Conservation (phyloP, 1,139 yeast genomes). For the Yamadazyma atlantica region DNA sequence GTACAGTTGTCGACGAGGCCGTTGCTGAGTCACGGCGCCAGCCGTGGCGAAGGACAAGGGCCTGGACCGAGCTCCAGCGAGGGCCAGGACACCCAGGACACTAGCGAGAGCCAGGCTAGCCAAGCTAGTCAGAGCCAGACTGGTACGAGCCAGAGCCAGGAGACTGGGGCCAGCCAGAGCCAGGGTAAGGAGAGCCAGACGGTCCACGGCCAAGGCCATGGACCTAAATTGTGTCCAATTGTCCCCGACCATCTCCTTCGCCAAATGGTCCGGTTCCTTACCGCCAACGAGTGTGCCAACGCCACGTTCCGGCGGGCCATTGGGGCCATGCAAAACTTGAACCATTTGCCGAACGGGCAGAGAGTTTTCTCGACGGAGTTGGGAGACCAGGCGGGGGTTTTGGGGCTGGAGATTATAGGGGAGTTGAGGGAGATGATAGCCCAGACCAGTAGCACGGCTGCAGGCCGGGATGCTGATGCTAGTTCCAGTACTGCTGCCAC, state of each 20-base stretch:
- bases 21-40: too few species aligned
- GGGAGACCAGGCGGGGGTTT: conserved; percentile 60
- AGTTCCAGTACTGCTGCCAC: conserved; percentile 55
- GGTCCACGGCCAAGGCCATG: too few species aligned
- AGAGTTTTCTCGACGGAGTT: conserved; percentile 68
- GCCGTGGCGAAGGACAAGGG: too few species aligned
- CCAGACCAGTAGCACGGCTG: too few species aligned
- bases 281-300: conserved; percentile 85
- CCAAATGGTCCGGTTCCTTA: conserved; percentile 64
- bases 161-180: too few species aligned
- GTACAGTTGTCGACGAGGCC: conserved; percentile 79
- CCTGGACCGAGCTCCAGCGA: too few species aligned
- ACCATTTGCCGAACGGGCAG: conserved; percentile 61
- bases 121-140: too few species aligned
- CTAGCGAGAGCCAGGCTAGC: too few species aligned
- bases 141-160: too few species aligned
- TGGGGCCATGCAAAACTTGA: conserved; percentile 78
- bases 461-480: conserved; percentile 46
- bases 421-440: conserved; percentile 60
- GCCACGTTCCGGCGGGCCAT: conserved; percentile 84
- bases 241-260: conserved; percentile 66
- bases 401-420: conserved; percentile 56
- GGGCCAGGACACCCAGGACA: too few species aligned
- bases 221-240: too few species aligned
- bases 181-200: too few species aligned